Evolutionary conservation across 2,329 filamentous ascomycete genomes (phyloP).

Genomic region (Hysterium pulicare): DNA sequence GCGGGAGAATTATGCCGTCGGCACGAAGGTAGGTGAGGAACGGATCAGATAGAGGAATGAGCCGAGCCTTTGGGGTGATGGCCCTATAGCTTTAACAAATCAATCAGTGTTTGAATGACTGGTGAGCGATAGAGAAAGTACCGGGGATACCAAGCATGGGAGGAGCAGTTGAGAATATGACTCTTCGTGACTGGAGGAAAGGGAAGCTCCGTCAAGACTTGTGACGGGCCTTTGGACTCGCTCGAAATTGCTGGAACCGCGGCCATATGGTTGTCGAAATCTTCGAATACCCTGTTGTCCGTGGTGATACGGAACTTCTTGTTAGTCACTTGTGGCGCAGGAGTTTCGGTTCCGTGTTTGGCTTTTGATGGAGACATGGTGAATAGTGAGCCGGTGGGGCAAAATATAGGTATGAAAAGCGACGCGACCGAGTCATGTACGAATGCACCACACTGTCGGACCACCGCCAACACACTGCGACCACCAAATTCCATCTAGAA

Average conservation of each 20-base stretch:
- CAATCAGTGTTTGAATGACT: constrained; percentile 9
- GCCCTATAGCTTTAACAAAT: constrained; percentile 64
- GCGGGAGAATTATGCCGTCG: constrained; percentile 86
- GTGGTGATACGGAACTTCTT: no score
- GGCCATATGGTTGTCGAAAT: no score
- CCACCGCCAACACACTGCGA: no score
- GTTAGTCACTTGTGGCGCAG: no score
- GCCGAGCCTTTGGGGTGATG: constrained; percentile 78
- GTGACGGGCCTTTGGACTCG: constrained; percentile 3
- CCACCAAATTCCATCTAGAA: no score
- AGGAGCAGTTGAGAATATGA: constrained; percentile 93
- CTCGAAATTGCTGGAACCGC: background rate
- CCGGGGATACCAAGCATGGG: constrained; percentile 84
- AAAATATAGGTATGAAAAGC: no score
- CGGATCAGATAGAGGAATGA: constrained; percentile 70
- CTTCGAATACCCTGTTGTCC: no score
- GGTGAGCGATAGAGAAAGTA: constrained; percentile 37
- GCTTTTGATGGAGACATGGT: background rate
- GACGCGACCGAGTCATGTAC: no score
- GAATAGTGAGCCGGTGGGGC: background rate
- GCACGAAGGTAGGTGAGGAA: constrained; percentile 86
- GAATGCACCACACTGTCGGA: no score
- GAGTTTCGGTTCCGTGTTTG: no score
- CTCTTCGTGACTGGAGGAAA: constrained; percentile 82
- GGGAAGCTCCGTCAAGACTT: constrained; percentile 45